Evolutionary conservation across 2,329 filamentous ascomycete species (phyloP).

Genomic region (Pyrenochaeta sp.): DNA sequence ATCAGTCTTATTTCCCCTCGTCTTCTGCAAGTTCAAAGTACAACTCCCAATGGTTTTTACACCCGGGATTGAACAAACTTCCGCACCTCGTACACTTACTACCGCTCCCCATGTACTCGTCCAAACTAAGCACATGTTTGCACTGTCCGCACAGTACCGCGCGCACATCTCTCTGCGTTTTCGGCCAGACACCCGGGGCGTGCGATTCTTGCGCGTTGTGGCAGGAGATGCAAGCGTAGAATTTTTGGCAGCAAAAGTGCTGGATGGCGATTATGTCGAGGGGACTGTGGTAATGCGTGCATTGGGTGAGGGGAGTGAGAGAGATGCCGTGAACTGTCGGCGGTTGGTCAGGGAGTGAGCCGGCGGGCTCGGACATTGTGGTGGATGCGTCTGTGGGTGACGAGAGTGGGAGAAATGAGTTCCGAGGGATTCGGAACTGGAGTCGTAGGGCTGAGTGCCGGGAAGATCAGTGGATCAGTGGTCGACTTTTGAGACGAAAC

Average conservation of each 20-base stretch:
- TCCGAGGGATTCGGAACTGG: conserved; percentile 7
- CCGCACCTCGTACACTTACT: conserved; percentile 36
- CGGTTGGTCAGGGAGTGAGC: background rate
- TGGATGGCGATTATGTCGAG: conserved; percentile 49
- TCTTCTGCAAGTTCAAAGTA: conserved; percentile 33
- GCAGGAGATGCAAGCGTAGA: conserved; percentile 47
- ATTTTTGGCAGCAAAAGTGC: conserved; percentile 45
- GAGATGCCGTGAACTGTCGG: conserved; percentile 35
- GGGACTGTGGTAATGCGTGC: conserved; percentile 40
- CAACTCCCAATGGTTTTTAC: conserved; percentile 43
- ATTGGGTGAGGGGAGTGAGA: conserved; percentile 41
- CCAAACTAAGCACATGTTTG: conserved; percentile 32
- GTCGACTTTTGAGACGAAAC: conserved; percentile 10
- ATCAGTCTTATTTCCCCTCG: no score
- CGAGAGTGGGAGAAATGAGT: background rate
- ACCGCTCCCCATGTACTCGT: conserved; percentile 41
- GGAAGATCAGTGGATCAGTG: conserved; percentile 22
- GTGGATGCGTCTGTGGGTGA: background rate
- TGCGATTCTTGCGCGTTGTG: conserved; percentile 40
- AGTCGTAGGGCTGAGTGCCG: conserved; percentile 27
- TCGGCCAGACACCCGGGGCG: conserved; percentile 30
- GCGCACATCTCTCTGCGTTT: conserved; percentile 19
- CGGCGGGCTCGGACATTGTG: conserved; percentile 11
- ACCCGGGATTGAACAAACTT: conserved; percentile 44
- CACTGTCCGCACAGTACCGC: conserved; percentile 44